Base-by-base conservation (phyloP, 1,139 yeast genomes). In the Pneumocystis wakefieldiae region DNA sequence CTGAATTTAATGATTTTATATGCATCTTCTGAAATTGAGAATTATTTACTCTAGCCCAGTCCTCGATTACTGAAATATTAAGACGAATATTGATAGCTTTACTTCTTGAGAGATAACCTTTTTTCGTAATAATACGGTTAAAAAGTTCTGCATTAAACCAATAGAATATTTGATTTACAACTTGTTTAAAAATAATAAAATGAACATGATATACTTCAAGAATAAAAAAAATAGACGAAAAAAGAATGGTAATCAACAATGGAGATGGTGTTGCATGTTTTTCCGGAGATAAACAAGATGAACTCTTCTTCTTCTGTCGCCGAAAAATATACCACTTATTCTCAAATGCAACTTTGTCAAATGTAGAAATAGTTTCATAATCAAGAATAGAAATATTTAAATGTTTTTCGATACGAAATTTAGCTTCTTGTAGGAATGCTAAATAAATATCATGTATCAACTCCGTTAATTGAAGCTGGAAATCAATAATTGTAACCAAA, bases 31-130 rank as follows among this genome's bases (percentile, higher is more conserved):
- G 59, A 38, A 59, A 17, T 32, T 61, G 58, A 37, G 59, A 59
- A 73, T 88, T 86, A 71, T 88, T 92, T 3, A 86, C 80, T 66
- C 95, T 80, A 42, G 92, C 80, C 98, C 98, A 92, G 71, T 92
- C 97, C 73, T 92, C 97, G 61, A 92, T 76, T 2, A 87, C 82
- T 0, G 96, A 89, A 10, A 92, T 73, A 70, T 92, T 92, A 66
- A 92, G 80, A 63, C 97, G 78, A 61, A 92, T 85, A 72, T 92
- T 97, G 73, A 92, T 83, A 0, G 97, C 97, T 68, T 86, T 83
- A 1, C 89, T 80, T 65, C 99, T 80, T 0, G 96, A 82, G 63
- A 88, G 79, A 68, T 86, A 86, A 67, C 79, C 82, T 29, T 85
- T 81, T 69, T 81, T 84, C 41, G 83, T 78, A 62, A 90, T 75